phyloP scores from a whole-genome alignment of 1,284 basidiomycete species.

The Puccinia horiana region DNA sequence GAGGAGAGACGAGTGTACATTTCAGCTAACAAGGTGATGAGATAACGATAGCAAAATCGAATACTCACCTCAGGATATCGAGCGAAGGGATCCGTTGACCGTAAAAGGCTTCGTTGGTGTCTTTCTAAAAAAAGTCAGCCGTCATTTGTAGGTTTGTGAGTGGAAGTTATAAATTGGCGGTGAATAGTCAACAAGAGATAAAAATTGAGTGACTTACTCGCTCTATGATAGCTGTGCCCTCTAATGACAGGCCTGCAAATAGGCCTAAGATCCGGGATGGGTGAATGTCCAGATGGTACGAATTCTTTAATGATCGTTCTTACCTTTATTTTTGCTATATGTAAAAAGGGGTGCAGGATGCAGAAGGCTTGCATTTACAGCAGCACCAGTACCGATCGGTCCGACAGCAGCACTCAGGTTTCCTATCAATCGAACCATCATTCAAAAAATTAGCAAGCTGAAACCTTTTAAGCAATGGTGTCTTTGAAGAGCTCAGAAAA shows the following conservation, averaged over 20 bases:
- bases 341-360: conserved; percentile 97
- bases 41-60: not conserved
- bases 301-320: conserved; percentile 53
- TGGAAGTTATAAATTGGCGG: not conserved
- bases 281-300: not conserved
- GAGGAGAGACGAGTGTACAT: not conserved
- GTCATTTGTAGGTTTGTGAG: not conserved
- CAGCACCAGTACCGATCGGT: conserved; percentile 91
- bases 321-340: conserved; percentile 91
- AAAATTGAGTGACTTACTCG: conserved; percentile 64
- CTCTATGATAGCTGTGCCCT: conserved; percentile 92
- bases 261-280: conserved; percentile 67
- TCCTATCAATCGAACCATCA: not conserved
- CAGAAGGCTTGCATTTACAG: conserved; percentile 79
- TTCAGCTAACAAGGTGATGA: not conserved
- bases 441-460: conserved; percentile 11
- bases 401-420: conserved; percentile 66
- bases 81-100: conserved; percentile 84
- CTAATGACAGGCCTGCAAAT: conserved; percentile 90
- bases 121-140: conserved; percentile 42
- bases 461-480: too few relatives aligned
- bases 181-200: not conserved
- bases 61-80: conserved; percentile 71
- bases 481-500: not conserved
- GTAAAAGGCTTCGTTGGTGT: conserved; percentile 74